Conservation (phyloP, 768 basidiomycete genomes). For the Suillus discolor region DNA sequence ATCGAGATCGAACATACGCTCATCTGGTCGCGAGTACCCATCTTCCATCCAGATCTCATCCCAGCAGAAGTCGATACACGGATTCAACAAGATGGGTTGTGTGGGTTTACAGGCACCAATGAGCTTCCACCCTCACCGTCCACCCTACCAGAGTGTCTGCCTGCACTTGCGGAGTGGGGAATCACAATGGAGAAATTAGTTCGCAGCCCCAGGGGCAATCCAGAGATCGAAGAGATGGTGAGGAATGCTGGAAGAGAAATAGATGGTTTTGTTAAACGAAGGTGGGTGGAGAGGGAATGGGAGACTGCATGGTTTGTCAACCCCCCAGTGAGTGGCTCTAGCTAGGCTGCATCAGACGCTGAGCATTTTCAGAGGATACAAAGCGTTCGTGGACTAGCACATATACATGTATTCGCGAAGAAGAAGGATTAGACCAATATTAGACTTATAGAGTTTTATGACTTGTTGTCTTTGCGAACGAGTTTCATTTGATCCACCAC, state of each 20-base stretch:
- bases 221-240: slow-evolving; percentile 55
- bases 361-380: slow-evolving; percentile 62
- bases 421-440: slow-evolving; percentile 36
- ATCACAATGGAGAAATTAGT: slow-evolving; percentile 64
- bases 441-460: not conserved
- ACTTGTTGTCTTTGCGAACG: not conserved
- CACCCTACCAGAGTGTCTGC: slow-evolving; percentile 55
- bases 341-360: slow-evolving; percentile 1
- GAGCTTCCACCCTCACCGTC: slow-evolving; percentile 63
- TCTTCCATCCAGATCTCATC: slow-evolving; percentile 63
- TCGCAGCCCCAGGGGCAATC: slow-evolving; percentile 52
- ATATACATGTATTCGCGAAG: slow-evolving; percentile 83
- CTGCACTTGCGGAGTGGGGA: slow-evolving; percentile 73
- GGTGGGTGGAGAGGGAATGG: slow-evolving; percentile 77
- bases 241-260: slow-evolving; percentile 58
- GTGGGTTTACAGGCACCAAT: slow-evolving; percentile 73
- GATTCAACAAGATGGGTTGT: slow-evolving; percentile 74
- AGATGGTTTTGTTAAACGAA: slow-evolving; percentile 58
- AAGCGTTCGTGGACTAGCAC: slow-evolving; percentile 78
- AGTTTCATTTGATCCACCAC: slow-evolving; percentile 56
- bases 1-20: slow-evolving; percentile 71
- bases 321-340: slow-evolving; percentile 62
- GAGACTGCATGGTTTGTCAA: slow-evolving; percentile 94
- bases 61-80: slow-evolving; percentile 53
- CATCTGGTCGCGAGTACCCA: slow-evolving; percentile 76